phyloP scores from a whole-genome alignment of 2,329 filamentous ascomycete species.

The Plenodomus biglobosus region DNA sequence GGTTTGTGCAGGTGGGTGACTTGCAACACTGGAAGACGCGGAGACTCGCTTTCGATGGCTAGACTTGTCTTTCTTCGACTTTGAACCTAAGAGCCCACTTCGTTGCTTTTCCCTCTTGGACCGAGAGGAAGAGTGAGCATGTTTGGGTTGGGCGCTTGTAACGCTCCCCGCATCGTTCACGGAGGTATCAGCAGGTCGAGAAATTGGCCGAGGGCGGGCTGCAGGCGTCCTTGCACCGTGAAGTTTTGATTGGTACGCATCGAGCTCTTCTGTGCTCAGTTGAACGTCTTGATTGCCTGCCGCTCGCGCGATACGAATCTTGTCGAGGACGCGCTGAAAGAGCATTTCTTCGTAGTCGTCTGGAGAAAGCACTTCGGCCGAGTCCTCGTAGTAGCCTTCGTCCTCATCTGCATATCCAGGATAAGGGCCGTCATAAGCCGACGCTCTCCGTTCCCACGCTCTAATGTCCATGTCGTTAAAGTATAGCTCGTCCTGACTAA shows the following conservation, averaged over 20 bases:
- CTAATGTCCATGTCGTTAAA: conserved; percentile 53
- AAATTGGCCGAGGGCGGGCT: conserved; percentile 26
- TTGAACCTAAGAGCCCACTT: conserved; percentile 33
- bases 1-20: conserved; percentile 4
- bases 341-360: conserved; percentile 69
- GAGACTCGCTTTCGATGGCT: conserved; percentile 36
- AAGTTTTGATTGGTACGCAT: conserved; percentile 70
- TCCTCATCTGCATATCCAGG: conserved; percentile 56
- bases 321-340: conserved; percentile 74
- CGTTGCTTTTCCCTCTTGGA: conserved; percentile 40
- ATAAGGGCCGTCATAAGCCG: conserved; percentile 54
- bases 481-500: conserved; percentile 51
- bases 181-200: conserved; percentile 26
- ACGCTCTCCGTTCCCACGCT: conserved; percentile 43
- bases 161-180: conserved; percentile 34
- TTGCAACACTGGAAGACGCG: conserved; percentile 18
- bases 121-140: conserved; percentile 30
- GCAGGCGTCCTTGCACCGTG: conserved; percentile 51
- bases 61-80: conserved; percentile 36
- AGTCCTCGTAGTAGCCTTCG: conserved; percentile 49
- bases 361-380: conserved; percentile 43
- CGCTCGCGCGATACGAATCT: conserved; percentile 75
- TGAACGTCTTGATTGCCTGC: conserved; percentile 78
- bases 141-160: conserved; percentile 31
- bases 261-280: conserved; percentile 76